Conservation (phyloP, 1,284 basidiomycete genomes). For the Filobasidium uniguttulatum region DNA sequence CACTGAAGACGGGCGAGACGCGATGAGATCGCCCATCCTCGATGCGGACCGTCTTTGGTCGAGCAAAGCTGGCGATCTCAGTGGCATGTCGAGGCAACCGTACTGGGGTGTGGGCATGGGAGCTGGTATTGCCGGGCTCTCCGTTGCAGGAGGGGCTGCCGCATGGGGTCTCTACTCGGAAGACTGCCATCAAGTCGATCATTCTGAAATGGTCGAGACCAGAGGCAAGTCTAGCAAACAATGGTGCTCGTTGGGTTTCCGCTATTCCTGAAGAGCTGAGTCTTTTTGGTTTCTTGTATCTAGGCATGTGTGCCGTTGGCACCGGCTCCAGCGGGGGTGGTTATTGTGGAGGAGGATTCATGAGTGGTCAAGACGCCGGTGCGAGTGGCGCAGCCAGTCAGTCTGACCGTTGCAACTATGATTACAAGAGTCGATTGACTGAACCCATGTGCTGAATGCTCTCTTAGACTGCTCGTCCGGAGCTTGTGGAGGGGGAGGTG, state of each 20-base stretch:
- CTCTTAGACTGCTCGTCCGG: not conserved
- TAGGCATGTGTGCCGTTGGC: not conserved
- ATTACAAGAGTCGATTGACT: not conserved
- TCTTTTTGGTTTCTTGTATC: not conserved
- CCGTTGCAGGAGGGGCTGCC: not conserved
- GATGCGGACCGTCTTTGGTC: no score
- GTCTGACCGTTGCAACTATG: not conserved
- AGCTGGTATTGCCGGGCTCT: no score
- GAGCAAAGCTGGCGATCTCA: not conserved
- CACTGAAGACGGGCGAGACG: no score
- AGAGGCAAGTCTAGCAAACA: not conserved
- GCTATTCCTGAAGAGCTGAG: not conserved
- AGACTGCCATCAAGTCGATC: not conserved
- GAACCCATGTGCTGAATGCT: not conserved
- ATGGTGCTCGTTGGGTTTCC: not conserved
- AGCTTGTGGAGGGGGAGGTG: conserved; percentile 1
- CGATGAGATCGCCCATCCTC: no score
- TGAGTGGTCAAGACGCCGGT: no score
- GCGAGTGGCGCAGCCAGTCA: not conserved
- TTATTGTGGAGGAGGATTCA: not conserved
- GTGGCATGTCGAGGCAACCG: not conserved
- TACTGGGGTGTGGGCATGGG: not conserved
- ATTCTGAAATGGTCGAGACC: not conserved
- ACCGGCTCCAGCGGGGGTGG: not conserved
- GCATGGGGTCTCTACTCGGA: not conserved